Base-by-base conservation (phyloP, 108 stramenopile genomes). In the Pelagomonas calceolata region DNA sequence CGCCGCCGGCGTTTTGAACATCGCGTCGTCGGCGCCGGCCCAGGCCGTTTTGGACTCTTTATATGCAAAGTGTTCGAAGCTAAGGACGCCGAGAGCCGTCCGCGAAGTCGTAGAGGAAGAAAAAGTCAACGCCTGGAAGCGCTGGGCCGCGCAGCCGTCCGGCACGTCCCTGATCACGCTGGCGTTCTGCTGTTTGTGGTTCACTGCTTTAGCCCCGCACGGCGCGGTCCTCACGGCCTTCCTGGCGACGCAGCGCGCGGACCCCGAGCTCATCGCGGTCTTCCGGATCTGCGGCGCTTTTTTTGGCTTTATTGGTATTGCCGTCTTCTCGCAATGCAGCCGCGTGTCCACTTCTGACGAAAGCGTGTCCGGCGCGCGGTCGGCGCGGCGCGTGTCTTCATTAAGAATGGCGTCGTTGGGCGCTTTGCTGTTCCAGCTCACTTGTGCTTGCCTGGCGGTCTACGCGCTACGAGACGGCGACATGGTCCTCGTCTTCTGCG, bases 211-310 rank as follows among this genome's bases (percentile, higher is more conserved):
- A n/a, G 64, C 72, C 37, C 79, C 79, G 35, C 32, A 75, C 34
- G 76, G 79, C 32, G 72, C 75, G 16, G 75, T 79, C 0, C 79
- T 79, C 15, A 79, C 79, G 21, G 73, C 79, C 33, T 80, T 75
- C 63, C 73, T 80, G 29, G 34, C 76, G 31, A 77, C 76, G 21
- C 34, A 60, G 3, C 76, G 76, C 0, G 21, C 77, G 33, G 67
- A 70, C 16, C 76, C 79, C 0, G 34, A 64, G 21, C 4, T 63
- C 0, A 80, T 80, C 34, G 76, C 74, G 0, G 51, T 32, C 68
- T 77, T 80, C 29, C 66, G 79, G 36, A 75, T 39, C 12, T 4
- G 73, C n/a, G 75, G 78, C 9, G 75, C 78, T 9, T 29, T 79
- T 18, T 65, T 76, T 26, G 78, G 78, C 0, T 44, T 79, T 32